Base-by-base conservation (phyloP, 208 protist genomes). In the Strigomonas galati region DNA sequence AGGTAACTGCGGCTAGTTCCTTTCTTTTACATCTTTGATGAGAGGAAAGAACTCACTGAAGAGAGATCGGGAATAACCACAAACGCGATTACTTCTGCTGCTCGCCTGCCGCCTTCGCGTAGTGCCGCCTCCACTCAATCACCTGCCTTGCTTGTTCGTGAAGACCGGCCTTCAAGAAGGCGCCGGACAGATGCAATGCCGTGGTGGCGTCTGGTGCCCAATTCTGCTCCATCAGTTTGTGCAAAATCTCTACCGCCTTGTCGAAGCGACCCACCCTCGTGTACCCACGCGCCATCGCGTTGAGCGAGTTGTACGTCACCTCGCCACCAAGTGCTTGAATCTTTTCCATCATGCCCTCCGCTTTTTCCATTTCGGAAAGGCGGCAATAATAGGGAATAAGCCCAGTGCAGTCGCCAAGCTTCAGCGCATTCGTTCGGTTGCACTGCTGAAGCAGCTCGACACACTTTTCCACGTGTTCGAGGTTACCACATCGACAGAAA, bases 81-180 rank as follows among this genome's bases (percentile, higher is more conserved):
- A 44, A 44, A 44, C 6, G 14, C 6, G 14, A 14, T 17, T 44
- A 26, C 6, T 59, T 23, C 19, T 2, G 21, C 4, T 24, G 19
- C 12, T 53, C 48, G 3, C 23, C 21, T 53, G 21, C 71, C 0
- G 69, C 71, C 27, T 91, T 94, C 4, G 84, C 74, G 65, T 93
- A 93, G 68, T 91, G 84, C 7, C 87, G 79, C 14, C 90, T 69
- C 87, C 90, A 95, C 62, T 95, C 78, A 7, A 95, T 81, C 31
- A 95, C 78, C 58, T 95, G 87, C 57, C 87, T 80, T 7, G 90
- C 90, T 63, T 95, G 90, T 40, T 92, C 90, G 58, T 95, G 90
- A 44, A 95, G 71, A 0, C 90, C 90, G 0, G 90, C 87, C 67
- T 92, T 93, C 37, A 95, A 62, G 48, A 95, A 95, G 7, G 85